Evolutionary conservation across 2,329 filamentous ascomycete species (phyloP).

Genomic region (Colletotrichum tamarilloi): DNA sequence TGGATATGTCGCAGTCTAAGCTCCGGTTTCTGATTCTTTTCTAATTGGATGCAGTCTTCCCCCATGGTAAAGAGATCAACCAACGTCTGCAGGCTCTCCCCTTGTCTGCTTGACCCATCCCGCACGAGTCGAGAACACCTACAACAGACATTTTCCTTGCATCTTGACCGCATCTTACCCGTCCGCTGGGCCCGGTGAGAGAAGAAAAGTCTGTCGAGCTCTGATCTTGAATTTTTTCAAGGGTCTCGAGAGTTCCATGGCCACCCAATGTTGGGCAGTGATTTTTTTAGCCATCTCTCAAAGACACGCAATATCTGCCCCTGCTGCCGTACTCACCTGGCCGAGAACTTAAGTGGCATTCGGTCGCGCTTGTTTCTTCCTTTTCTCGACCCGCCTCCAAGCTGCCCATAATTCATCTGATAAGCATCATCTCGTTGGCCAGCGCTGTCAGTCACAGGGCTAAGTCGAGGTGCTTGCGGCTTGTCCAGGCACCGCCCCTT

Average conservation of each 20-base stretch:
- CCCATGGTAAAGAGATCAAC: neutral
- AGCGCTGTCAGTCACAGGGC: conserved; percentile 1
- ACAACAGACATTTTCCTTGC: conserved; percentile 22
- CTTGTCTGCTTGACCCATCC: conserved; percentile 5
- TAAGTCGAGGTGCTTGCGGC: conserved; percentile 11
- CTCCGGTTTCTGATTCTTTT: neutral
- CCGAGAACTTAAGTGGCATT: neutral
- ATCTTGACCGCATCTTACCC: conserved; percentile 4
- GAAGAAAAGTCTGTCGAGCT: neutral
- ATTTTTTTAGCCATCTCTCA: neutral
- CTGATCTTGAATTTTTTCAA: neutral
- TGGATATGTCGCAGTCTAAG: neutral
- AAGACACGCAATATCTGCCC: neutral
- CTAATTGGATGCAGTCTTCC: conserved; percentile 4
- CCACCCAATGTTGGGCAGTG: neutral
- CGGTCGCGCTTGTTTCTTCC: neutral
- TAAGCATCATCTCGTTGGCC: conserved; percentile 10
- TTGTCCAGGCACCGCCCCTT: conserved; percentile 14
- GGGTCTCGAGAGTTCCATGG: neutral
- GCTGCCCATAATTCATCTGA: conserved; percentile 5
- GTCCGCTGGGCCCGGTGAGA: neutral
- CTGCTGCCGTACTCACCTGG: no score
- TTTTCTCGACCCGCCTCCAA: neutral
- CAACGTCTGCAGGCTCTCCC: conserved; percentile 9
- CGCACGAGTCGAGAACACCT: conserved; percentile 18